Conservation (phyloP, 148 eudicot genomes). For the Cornus kousa region DNA sequence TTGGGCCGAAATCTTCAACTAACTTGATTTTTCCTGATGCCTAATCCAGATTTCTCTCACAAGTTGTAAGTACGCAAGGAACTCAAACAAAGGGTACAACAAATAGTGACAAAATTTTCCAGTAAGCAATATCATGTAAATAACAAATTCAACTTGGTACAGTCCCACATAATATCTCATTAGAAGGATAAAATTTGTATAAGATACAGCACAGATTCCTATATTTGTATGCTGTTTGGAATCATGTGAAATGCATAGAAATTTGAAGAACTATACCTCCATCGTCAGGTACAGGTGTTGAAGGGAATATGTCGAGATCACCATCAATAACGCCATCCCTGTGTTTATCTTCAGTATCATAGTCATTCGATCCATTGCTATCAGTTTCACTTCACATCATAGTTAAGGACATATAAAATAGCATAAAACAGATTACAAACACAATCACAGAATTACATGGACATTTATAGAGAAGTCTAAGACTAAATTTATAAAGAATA, state of each 20-base stretch:
- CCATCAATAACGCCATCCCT: constrained; percentile 41
- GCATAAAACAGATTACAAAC: neutral
- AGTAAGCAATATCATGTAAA: neutral
- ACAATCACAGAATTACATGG: neutral
- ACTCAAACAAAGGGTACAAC: neutral
- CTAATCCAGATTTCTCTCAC: neutral
- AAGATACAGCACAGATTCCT: neutral
- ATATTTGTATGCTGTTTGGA: neutral
- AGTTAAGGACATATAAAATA: constrained; percentile 49
- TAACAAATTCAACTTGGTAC: no score
- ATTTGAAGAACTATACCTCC: constrained; percentile 63
- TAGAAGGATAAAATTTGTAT: neutral
- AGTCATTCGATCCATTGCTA: constrained; percentile 41
- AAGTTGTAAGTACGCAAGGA: neutral
- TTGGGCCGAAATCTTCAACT: no score
- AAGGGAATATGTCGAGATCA: constrained; percentile 39
- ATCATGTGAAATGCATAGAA: neutral
- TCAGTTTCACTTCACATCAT: constrained; percentile 46
- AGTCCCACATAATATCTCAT: no score
- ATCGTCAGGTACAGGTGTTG: constrained; percentile 51
- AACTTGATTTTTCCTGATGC: no score
- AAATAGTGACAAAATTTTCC: neutral
- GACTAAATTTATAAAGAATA: neutral
- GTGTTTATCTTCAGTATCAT: constrained; percentile 38
- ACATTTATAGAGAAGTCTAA: neutral